Conservation (phyloP, 768 basidiomycete species). For the Aureoboletus auriporus region DNA sequence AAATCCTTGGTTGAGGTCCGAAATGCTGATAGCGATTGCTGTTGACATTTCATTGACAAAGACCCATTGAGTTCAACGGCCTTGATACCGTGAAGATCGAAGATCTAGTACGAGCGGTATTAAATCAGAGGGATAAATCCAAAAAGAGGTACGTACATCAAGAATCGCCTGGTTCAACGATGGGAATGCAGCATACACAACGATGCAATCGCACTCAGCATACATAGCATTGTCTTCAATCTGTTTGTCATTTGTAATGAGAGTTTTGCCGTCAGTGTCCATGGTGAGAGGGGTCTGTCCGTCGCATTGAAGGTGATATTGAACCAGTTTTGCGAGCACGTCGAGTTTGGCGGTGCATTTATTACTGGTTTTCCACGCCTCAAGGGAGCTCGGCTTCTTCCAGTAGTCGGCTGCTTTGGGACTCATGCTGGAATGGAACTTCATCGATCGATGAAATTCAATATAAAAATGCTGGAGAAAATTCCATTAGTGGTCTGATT, state of each 20-base stretch:
- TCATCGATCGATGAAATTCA: conserved; percentile 3
- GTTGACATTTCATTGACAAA: neutral
- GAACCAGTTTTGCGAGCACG: neutral
- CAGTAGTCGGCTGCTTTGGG: neutral
- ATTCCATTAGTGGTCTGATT: neutral
- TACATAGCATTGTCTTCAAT: neutral
- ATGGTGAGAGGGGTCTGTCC: neutral
- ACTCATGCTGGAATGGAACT: conserved; percentile 1
- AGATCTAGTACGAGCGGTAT: conserved; percentile 2
- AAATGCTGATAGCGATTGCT: neutral
- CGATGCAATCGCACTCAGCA: conserved; percentile 4
- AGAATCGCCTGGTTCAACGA: neutral
- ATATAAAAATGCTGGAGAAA: conserved; percentile 13
- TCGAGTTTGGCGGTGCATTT: conserved; percentile 7
- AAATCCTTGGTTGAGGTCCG: neutral
- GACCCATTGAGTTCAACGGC: conserved; percentile 5
- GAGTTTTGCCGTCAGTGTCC: neutral
- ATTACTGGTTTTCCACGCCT: neutral
- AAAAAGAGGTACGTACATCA: conserved; percentile 1
- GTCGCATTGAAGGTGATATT: neutral
- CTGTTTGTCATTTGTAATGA: neutral
- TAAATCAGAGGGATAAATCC: neutral
- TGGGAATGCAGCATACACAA: conserved; percentile 11
- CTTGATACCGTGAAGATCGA: conserved; percentile 3
- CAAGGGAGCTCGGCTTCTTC: neutral